Evolutionary conservation across 495 filamentous ascomycete genomes (phyloP), one percentile per base, ranked within the genome.

Genomic region (Astrothelium subdiscretum): DNA sequence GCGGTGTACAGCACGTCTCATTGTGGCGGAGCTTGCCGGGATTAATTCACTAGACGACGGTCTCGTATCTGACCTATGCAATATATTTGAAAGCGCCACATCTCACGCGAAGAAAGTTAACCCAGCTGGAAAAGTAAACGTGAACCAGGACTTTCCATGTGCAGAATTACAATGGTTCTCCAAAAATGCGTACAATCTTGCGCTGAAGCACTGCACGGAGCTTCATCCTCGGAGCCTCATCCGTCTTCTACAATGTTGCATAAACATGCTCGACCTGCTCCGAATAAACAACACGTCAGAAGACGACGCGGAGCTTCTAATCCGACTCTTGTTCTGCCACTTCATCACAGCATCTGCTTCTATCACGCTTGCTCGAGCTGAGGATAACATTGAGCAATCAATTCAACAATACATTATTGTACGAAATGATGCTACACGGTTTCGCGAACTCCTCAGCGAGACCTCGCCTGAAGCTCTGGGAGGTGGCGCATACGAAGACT

Each of bases 101-200:
- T 73, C 75, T 8, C 70, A 79, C 77, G 71, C 77, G 72, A 73
- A 77, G 32, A 64, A 63, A 32, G 11, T 63, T 52, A 73, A 68
- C 68, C 58, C 74, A 66, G 65, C 68, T 54, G 38, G 60, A 35
- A 57, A 65, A 40, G 57, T 22, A 64, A 71, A 61, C 35, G 64
- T 57, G 62, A 69, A 29, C 62, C 72, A 67, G 70, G 70, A 80
- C 15, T 87, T 88, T 70, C 81, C 75, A 1, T 52, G 79, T 24
- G 73, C 74, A 29, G 89, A 95, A 63, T 75, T 92, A 2, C 79
- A 92, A 69, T 94, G 90, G 90, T 90, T 95, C 72, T 85, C 83
- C 54, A 81, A 83, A 60, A 91, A 86, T 65, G 81, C 83, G 6
- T 95, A 94, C 71, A 91, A 92, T 65, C 70, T 90, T 27, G 81